Evolutionary conservation across 2,329 filamentous ascomycete species (phyloP), one percentile per base, ranked within the genome.

Genomic region (Pestalotiopsis sp.): DNA sequence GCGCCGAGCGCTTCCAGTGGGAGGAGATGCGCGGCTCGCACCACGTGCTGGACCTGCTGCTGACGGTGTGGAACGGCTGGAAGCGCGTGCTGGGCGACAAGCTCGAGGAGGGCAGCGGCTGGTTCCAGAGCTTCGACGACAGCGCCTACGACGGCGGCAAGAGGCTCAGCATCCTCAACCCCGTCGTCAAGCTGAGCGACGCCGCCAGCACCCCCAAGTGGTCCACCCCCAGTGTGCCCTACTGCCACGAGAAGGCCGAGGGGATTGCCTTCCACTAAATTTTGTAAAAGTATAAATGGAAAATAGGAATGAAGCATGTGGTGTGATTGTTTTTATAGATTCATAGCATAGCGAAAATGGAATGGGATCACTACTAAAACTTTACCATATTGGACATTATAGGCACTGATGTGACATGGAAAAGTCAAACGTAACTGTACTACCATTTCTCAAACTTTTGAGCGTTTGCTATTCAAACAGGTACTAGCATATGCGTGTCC

Each of bases 1-100:
- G 73, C 65, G 70, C 74, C 58, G 68, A 74, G 63, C 71, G 73
- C 12, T 77, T 76, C 69, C 63, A 67, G 56, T 77, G 72, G 72
- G 70, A 65, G 12, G 72, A 73, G 69, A 76, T 76, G 75, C 67
- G 75, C 20, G 75, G 70, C 9, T 63, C 70, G 27, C 72, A 75
- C 69, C 75, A 76, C 66, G 74, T 76, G 36, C 65, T 76, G 41
- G 75, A 76, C 62, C 66, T 76, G 62, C 62, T 76, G 41, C 66
- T 70, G 27, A 73, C 68, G 12, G 74, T 76, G 12, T 73, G 69
- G 72, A 61, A 61, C 36, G 75, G 74, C 2, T 77, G 75, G 75
- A 72, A 68, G 68, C 64, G 70, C 39, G 69, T 73, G 11, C 61
- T 76, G 41, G 65, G 67, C 14, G 58, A 58, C 27, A 72, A 74